These are phyloP conservation scores for Escallonia rubra DNA, from an alignment of 129 eudicot species.

Conservation along the genomic window DNA sequence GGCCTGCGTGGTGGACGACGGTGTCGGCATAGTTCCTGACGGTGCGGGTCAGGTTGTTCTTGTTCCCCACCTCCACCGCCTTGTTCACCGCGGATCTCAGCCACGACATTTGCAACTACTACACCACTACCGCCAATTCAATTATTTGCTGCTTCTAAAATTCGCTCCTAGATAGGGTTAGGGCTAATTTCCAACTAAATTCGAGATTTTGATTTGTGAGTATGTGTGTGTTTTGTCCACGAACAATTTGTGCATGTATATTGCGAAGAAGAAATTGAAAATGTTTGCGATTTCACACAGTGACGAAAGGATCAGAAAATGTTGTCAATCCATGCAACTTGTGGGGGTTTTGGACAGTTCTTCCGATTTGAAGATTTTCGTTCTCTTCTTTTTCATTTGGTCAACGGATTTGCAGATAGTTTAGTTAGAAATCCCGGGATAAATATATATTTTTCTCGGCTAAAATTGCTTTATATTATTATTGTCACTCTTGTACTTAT, in stretches of 20 bases:
- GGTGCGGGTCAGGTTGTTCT: slow-evolving; percentile 76
- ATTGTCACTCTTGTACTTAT: too few species aligned
- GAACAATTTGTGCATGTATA: too few species aligned
- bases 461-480: too few species aligned
- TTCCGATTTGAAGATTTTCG: not conserved
- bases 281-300: too few species aligned
- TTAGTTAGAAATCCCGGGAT: too few species aligned
- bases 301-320: not conserved
- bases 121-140: not conserved
- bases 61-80: slow-evolving; percentile 98
- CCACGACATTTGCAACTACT: slow-evolving; percentile 61
- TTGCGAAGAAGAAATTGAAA: too few species aligned
- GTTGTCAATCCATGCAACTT: not conserved
- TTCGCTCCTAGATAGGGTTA: not conserved
- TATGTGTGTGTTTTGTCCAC: not conserved
- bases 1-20: slow-evolving; percentile 93
- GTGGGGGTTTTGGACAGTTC: not conserved
- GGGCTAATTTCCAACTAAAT: not conserved
- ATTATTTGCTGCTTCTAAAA: not conserved
- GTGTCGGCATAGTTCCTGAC: slow-evolving; percentile 82
- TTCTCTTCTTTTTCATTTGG: too few species aligned
- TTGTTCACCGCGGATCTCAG: slow-evolving; percentile 79
- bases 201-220: not conserved
- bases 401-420: too few species aligned
- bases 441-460: too few species aligned